Conservation (phyloP, 768 basidiomycete genomes). For the Macrolepiota fuliginosa region DNA sequence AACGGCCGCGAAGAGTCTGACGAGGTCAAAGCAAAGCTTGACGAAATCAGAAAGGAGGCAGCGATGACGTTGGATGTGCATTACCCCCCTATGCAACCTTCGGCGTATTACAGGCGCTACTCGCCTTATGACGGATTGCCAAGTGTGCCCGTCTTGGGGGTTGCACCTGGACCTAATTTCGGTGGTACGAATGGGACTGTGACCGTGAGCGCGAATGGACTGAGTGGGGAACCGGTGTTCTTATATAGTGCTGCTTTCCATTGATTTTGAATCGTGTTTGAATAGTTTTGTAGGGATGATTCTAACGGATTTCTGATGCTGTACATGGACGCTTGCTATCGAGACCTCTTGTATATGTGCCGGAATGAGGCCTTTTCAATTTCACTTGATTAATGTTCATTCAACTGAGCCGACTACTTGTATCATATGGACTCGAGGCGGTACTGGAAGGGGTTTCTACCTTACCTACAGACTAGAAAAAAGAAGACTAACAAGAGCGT, state of each 20-base stretch:
- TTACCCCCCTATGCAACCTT: conserved; percentile 1
- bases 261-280: neutral
- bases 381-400: too few relatives aligned
- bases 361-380: too few relatives aligned
- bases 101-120: conserved; percentile 7
- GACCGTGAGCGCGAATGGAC: neutral
- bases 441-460: too few relatives aligned
- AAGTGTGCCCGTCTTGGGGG: conserved; percentile 8
- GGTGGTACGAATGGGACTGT: neutral
- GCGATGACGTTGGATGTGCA: conserved; percentile 10
- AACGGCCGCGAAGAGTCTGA: neutral
- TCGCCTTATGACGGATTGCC: conserved; percentile 12
- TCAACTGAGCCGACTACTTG: too few relatives aligned
- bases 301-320: too few relatives aligned
- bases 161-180: neutral
- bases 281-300: neutral
- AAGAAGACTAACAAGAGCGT: neutral
- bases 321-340: neutral
- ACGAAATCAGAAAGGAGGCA: neutral
- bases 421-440: too few relatives aligned
- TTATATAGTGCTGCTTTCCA: conserved; percentile 10
- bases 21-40: neutral
- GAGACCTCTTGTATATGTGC: too few relatives aligned
- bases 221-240: conserved; percentile 11
- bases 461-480: too few relatives aligned